Percentiles rank a stretch among this genome's conserved stretches.
Conservation (phyloP, 2,329 filamentous ascomycete species). For the Fusarium abutilonis region DNA sequence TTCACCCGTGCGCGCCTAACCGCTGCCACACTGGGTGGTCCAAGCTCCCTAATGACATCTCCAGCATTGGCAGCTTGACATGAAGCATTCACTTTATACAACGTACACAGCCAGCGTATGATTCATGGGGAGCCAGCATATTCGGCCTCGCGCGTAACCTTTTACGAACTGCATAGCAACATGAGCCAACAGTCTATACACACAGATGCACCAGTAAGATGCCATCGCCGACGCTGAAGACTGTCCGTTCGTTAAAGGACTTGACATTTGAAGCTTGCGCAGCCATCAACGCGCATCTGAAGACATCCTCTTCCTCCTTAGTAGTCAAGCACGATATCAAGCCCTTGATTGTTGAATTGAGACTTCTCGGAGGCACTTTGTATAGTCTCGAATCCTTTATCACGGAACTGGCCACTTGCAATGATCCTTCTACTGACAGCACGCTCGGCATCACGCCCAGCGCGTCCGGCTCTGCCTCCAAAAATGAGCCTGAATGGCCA, state of each 20-base stretch:
- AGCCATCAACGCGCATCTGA: conserved; percentile 23
- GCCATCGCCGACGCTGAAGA: conserved; percentile 25
- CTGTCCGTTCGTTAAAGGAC: conserved; percentile 31
- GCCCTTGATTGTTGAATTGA: conserved; percentile 32
- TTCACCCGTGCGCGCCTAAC: too few species aligned
- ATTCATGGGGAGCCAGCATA: not conserved
- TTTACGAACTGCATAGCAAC: not conserved
- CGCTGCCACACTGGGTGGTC: not conserved
- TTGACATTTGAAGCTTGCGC: conserved; percentile 33
- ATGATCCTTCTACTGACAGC: conserved; percentile 18
- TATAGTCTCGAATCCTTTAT: conserved; percentile 41
- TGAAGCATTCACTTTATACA: not conserved
- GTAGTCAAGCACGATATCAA: conserved; percentile 28
- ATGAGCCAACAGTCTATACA: conserved; percentile 10
- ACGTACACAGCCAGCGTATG: not conserved
- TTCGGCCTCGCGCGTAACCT: not conserved
- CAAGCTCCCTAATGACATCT: not conserved
- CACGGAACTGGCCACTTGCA: conserved; percentile 29
- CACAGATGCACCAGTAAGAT: conserved; percentile 12
- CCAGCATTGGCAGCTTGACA: not conserved
- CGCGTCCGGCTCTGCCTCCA: not conserved
- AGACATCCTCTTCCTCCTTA: not conserved
- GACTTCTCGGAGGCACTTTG: conserved; percentile 39
- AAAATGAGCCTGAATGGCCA: conserved; percentile 31
- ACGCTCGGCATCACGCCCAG: conserved; percentile 16